Evolutionary conservation across 208 protist species (phyloP).

Genomic region (Wallacemonas sp.): DNA sequence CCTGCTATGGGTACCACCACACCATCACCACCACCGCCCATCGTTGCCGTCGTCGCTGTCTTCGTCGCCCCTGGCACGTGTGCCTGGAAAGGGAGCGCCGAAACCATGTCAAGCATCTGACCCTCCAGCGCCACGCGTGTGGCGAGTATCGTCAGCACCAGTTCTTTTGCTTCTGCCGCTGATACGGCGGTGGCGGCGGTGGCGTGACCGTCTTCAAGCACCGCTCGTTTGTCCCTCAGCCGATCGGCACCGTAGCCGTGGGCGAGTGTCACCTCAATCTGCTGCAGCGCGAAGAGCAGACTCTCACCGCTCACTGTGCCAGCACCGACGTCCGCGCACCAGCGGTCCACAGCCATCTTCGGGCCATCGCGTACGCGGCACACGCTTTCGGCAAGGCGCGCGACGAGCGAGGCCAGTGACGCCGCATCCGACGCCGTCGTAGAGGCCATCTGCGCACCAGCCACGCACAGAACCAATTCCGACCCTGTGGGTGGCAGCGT

Average conservation of each 20-base stretch:
- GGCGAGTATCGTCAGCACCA: slow-evolving; percentile 1
- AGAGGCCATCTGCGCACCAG: not conserved
- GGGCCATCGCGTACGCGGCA: not conserved
- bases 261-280: not conserved
- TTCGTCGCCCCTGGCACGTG: not conserved
- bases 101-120: not conserved
- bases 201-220: too few species aligned
- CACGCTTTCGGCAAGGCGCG: not conserved
- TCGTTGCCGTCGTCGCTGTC: not conserved
- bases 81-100: too few species aligned
- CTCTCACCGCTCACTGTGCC: not conserved
- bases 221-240: too few species aligned
- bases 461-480: slow-evolving; percentile 2
- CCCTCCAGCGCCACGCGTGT: not conserved
- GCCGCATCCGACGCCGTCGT: not conserved
- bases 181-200: not conserved
- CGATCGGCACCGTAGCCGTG: not conserved
- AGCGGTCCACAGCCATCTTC: not conserved
- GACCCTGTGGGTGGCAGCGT: not conserved
- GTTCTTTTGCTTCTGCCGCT: not conserved
- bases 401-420: not conserved
- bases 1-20: too few species aligned
- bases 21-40: too few species aligned
- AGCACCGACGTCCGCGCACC: not conserved
- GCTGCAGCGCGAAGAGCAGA: slow-evolving; percentile 5